Base-by-base conservation (phyloP, 495 filamentous ascomycete species). In the Tetracladium marchalianum region DNA sequence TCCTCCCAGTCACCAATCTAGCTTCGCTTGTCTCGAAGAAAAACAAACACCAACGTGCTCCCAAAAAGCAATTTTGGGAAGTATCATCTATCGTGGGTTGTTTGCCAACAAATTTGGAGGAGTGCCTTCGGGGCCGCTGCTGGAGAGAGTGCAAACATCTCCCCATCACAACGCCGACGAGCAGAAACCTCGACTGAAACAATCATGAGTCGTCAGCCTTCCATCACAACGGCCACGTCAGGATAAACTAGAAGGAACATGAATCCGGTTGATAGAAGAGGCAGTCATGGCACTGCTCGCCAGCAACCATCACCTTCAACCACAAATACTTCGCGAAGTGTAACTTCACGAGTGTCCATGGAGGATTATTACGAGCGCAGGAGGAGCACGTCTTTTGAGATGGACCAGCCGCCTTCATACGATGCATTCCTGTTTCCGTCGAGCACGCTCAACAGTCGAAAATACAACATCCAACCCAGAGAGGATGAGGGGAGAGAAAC, bases 401-500 rank as follows among this genome's bases (percentile, higher is more conserved):
- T 56, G 39, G 58, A 54, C n/a, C 53, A 62, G 39, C 64, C 64
- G 11, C 61, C 64, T 7, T 59, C 64, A 35, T 61, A 65, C 43
- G 63, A 63, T 45, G 57, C 60, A 35, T 53, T 66, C 44, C 51
- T 65, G 47, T 22, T 44, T 16, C 38, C 48, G 7, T 32, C 47
- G 0, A 27, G 31, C 55, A 55, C 52, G 43, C 60, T 27, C 22
- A 27, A 27, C 22, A 27, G 11, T 41, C 53, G 44, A 5, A 59
- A 35, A 49, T 54, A 45, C 60, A 63, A 33, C 51, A 67, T 66
- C 45, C 56, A 61, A 52, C 67, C 60, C 34, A 58, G 65, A 39
- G 63, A 67, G 45, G 63, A 69, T 46, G 58, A 68, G 49, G 60
- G 66, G 11, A 58, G 51, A 18, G 73, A 76, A 46, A 51, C 59